phyloP scores from a whole-genome alignment of 495 filamentous ascomycete genomes.

The Hypoxylon trugodes region DNA sequence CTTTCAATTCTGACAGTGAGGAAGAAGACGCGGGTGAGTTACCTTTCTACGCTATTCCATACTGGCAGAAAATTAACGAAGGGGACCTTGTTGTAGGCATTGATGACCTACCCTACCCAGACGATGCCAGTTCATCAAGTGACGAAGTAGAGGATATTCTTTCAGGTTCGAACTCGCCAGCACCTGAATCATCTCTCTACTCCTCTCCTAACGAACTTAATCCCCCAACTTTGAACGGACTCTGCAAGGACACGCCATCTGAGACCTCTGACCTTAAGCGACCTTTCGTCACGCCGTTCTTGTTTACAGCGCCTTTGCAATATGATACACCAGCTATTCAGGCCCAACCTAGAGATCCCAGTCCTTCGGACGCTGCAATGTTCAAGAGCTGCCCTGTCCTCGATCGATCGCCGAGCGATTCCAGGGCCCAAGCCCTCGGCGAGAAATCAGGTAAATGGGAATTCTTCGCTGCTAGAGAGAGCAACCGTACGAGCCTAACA shows the following conservation, averaged over 20 bases:
- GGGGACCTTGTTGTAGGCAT: not conserved
- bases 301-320: constrained; percentile 12
- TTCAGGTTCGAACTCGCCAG: constrained; percentile 41
- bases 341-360: constrained; percentile 42
- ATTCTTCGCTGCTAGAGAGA: constrained; percentile 51
- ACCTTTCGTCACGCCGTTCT: constrained; percentile 13
- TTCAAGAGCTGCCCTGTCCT: constrained; percentile 42
- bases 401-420: not conserved
- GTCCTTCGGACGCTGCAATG: constrained; percentile 57
- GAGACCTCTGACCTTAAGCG: constrained; percentile 50
- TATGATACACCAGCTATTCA: not conserved
- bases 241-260: constrained; percentile 47
- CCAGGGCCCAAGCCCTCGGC: constrained; percentile 40
- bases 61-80: not conserved
- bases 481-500: constrained; percentile 35
- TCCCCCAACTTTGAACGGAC: constrained; percentile 33
- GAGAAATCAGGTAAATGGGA: constrained; percentile 49
- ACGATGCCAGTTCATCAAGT: constrained; percentile 18
- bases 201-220: constrained; percentile 20
- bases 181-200: constrained; percentile 39
- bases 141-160: constrained; percentile 27
- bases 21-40: constrained; percentile 21
- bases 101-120: constrained; percentile 13
- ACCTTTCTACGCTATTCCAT: not conserved
- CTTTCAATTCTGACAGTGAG: not conserved